A percentile compares a stretch with the other conserved stretches of the same genome.
phyloP scores from a whole-genome alignment of 768 basidiomycete genomes.

The Tylopilus felleus region DNA sequence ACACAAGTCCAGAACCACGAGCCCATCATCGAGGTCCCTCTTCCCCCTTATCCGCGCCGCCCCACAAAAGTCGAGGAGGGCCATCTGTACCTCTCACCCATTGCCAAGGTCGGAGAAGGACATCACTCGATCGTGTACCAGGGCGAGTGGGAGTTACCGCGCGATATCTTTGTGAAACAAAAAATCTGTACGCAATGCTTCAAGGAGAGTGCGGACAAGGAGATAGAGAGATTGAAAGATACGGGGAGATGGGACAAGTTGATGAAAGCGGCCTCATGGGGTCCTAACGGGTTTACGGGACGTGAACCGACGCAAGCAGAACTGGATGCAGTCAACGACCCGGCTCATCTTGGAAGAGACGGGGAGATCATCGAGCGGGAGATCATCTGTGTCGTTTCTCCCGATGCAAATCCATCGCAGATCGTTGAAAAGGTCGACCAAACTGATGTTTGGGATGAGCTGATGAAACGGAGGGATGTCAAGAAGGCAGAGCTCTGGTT shows the following conservation, averaged over 20 bases:
- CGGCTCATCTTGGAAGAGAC: neutral
- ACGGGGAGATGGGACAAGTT: conserved; percentile 21
- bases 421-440: neutral
- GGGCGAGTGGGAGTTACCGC: conserved; percentile 52
- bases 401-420: neutral
- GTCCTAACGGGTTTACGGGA: conserved; percentile 6
- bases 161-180: conserved; percentile 34
- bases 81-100: conserved; percentile 48
- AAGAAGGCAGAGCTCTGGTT: neutral
- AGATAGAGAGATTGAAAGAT: conserved; percentile 21
- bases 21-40: conserved; percentile 29
- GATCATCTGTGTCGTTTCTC: conserved; percentile 9
- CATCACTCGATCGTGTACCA: conserved; percentile 52
- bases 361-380: conserved; percentile 21
- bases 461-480: neutral
- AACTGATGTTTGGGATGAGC: neutral
- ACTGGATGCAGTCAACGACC: neutral
- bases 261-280: conserved; percentile 10
- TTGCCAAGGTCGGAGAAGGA: conserved; percentile 39
- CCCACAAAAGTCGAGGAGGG: conserved; percentile 30
- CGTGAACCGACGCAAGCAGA: neutral
- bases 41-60: conserved; percentile 25
- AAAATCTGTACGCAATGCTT: conserved; percentile 41
- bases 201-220: conserved; percentile 26
- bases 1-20: conserved; percentile 22